phyloP scores from a whole-genome alignment of 2,329 filamentous ascomycete species.

The Aschersonia sp. region DNA sequence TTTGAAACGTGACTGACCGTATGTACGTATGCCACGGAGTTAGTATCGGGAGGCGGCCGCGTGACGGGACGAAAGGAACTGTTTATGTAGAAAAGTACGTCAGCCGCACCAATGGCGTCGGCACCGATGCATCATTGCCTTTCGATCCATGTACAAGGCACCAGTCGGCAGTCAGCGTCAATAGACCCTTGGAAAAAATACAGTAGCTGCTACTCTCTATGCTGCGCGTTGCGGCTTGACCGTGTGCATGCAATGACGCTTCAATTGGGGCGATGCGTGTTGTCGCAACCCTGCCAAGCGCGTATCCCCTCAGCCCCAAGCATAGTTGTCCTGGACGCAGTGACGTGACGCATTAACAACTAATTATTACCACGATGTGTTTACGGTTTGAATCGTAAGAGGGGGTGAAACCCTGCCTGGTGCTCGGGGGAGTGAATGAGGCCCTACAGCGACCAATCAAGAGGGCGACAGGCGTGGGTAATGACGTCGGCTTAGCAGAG shows the following conservation, averaged over 20 bases:
- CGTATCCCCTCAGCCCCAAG: neutral
- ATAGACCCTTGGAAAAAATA: too few species aligned
- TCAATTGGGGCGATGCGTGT: neutral
- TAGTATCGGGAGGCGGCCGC: too few species aligned
- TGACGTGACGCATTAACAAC: neutral
- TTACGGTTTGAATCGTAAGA: neutral
- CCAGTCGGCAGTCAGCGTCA: too few species aligned
- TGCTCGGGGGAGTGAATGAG: neutral
- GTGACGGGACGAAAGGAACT: too few species aligned
- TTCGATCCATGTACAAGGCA: too few species aligned
- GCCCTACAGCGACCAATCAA: neutral
- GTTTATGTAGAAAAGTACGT: too few species aligned
- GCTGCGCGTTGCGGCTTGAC: neutral
- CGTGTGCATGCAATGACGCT: neutral
- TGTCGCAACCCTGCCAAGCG: neutral
- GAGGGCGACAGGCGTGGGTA: neutral
- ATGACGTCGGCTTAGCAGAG: neutral
- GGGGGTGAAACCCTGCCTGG: neutral
- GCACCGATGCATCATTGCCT: too few species aligned
- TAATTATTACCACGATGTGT: neutral
- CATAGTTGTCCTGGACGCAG: neutral
- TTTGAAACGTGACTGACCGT: too few species aligned
- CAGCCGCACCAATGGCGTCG: too few species aligned
- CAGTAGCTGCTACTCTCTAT: neutral
- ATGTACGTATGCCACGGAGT: too few species aligned